Percentiles rank a stretch among this genome's conserved stretches.
Evolutionary conservation across 768 basidiomycete species (phyloP).

Genomic region (Hirschioporus abietinus): DNA sequence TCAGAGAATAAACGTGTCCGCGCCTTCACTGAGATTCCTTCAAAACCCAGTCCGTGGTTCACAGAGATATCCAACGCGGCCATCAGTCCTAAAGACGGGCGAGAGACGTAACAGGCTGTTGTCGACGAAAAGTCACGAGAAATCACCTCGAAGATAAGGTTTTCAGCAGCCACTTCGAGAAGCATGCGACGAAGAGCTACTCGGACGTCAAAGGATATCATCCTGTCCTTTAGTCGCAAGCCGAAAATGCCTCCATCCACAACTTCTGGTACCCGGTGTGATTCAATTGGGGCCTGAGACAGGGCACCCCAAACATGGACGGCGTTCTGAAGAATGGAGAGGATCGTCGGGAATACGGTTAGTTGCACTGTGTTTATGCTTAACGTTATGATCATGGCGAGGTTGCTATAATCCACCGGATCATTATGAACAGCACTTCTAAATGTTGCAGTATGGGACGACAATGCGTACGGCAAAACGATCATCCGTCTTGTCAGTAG

Average conservation of each 20-base stretch:
- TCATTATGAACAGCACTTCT: neutral
- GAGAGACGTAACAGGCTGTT: slow-evolving; percentile 25
- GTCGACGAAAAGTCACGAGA: slow-evolving; percentile 33
- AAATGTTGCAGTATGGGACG: neutral
- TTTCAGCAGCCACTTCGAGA: slow-evolving; percentile 66
- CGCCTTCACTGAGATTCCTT: slow-evolving; percentile 30
- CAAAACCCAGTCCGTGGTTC: slow-evolving; percentile 44
- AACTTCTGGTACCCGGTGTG: neutral
- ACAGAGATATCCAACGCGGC: slow-evolving; percentile 32
- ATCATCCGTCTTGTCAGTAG: neutral
- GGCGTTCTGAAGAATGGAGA: slow-evolving; percentile 13
- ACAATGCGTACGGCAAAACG: neutral
- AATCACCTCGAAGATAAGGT: slow-evolving; percentile 55
- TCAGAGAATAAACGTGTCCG: neutral
- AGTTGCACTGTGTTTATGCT: neutral
- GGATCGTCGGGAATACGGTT: neutral
- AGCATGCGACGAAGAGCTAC: slow-evolving; percentile 39
- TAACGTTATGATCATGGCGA: slow-evolving; percentile 11
- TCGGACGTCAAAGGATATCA: slow-evolving; percentile 31
- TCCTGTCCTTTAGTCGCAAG: neutral
- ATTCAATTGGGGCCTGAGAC: neutral
- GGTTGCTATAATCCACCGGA: neutral
- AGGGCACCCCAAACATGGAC: slow-evolving; percentile 2
- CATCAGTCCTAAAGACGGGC: slow-evolving; percentile 18
- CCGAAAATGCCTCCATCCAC: neutral